phyloP scores from a whole-genome alignment of 2,329 filamentous ascomycete genomes.

The Diaporthe sp. region DNA sequence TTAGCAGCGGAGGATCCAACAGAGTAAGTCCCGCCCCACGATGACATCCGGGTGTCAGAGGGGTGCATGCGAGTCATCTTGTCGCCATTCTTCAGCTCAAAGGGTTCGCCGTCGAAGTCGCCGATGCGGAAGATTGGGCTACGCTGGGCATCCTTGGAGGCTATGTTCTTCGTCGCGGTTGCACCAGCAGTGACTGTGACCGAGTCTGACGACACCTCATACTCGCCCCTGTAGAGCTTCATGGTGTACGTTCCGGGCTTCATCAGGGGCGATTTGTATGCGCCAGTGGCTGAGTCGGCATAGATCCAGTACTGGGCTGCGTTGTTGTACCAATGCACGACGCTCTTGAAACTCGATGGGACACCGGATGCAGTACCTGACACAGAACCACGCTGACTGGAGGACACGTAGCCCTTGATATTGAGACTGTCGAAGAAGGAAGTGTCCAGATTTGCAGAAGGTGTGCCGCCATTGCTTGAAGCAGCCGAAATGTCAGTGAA shows the following conservation, averaged over 20 bases:
- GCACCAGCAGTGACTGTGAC: conserved; percentile 62
- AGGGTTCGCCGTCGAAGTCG: conserved; percentile 66
- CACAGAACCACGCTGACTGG: conserved; percentile 66
- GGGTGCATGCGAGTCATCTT: conserved; percentile 70
- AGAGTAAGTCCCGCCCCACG: conserved; percentile 63
- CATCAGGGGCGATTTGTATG: conserved; percentile 73
- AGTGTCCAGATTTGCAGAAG: conserved; percentile 12
- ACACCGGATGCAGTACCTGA: conserved; percentile 70
- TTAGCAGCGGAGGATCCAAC: conserved; percentile 58
- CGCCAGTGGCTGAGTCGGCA: conserved; percentile 59
- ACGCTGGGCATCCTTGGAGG: conserved; percentile 48
- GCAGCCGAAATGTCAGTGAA: background rate
- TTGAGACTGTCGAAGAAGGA: conserved; percentile 47
- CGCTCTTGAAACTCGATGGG: conserved; percentile 59
- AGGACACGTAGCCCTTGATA: conserved; percentile 67
- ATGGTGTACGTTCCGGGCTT: conserved; percentile 76
- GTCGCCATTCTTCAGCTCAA: conserved; percentile 67
- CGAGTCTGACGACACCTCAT: conserved; percentile 60
- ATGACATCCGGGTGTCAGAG: conserved; percentile 62
- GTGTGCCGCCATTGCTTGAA: background rate
- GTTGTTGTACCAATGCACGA: conserved; percentile 74
- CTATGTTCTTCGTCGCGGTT: conserved; percentile 61
- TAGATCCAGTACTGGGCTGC: conserved; percentile 74
- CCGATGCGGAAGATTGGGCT: conserved; percentile 65
- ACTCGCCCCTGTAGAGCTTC: conserved; percentile 71